Evolutionary conservation across 352 stramenopile genomes (phyloP), one percentile per base, ranked within the genome.

Genomic region (Thalassiosira sp.): DNA sequence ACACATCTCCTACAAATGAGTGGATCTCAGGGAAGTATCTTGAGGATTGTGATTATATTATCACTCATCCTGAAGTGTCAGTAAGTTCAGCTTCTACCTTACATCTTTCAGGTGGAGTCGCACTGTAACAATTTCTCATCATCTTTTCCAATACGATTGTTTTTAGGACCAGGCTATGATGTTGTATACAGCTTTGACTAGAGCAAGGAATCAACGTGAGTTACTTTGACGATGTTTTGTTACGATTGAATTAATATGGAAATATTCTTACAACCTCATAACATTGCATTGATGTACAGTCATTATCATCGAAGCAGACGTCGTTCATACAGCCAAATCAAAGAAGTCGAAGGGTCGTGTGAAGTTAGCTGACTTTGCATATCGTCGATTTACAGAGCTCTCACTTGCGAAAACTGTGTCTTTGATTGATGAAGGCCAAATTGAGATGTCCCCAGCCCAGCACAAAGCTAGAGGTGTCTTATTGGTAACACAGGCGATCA

Each of bases 381-480:
- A 69, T 18, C 35, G 66, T 2, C 31, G 31, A 7, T 20, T 75
- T 13, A 33, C 20, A 15, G 66, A 75, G 20, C 42, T 75, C 1
- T 6, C 25, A 22, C 56, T 75, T 35, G 45, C 56, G 28, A 58
- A 69, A 52, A 3, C 40, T 35, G 66, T 69, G 10, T 54, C 40
- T 42, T 53, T 20, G 20, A 60, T 75, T 31, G 51, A 69, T 37
- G 66, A 75, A 43, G 54, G 66, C 1, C 24, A 66, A 5, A 11
- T 33, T 8, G 66, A 75, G 56, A 75, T 75, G 66, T 62, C 53
- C n/a, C 18, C 66, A 37, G 52, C 66, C 42, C 20, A 75, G n/a
- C 54, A 75, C 28, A 75, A 75, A 40, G 66, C 66, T 37, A 27
- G 56, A 15, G 66, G 66, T n/a, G 42, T 75, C 24, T 18, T 75